These are phyloP conservation scores for Sordaria brevicollis DNA, from an alignment of 495 filamentous ascomycete species.

Conservation along the genomic window DNA sequence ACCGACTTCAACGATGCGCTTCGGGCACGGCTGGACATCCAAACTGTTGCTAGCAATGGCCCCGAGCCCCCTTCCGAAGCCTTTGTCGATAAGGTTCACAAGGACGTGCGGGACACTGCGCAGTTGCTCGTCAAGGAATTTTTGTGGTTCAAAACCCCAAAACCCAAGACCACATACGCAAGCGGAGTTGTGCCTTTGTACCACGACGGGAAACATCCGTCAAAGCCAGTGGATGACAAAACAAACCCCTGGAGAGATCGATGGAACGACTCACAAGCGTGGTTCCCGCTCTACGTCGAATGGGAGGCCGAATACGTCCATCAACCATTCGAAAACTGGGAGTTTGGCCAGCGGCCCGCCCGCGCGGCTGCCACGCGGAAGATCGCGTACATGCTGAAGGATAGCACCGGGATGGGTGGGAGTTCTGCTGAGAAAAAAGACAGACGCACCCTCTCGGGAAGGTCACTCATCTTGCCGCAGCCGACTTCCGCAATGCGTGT, in stretches of 20 bases:
- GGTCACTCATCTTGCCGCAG: background rate
- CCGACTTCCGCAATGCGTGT: background rate
- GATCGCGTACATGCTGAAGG: background rate
- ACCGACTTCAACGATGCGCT: constrained; percentile 31
- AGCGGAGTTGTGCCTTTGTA: background rate
- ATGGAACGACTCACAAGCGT: constrained; percentile 35
- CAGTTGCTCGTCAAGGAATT: background rate
- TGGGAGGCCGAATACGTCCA: constrained; percentile 12
- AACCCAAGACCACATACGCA: background rate
- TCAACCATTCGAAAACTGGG: background rate
- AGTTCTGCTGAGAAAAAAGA: background rate
- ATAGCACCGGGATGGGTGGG: background rate
- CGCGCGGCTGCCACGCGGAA: background rate
- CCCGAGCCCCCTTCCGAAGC: background rate
- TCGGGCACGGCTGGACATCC: constrained; percentile 19
- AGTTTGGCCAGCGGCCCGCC: background rate
- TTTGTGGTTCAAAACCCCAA: background rate
- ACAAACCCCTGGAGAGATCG: constrained; percentile 20
- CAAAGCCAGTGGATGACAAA: background rate
- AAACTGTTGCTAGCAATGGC: constrained; percentile 8
- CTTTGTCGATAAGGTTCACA: background rate
- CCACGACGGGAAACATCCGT: background rate
- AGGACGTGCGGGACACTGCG: background rate
- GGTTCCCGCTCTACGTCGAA: constrained; percentile 37
- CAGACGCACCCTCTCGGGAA: background rate